Percentiles rank a stretch among this genome's conserved stretches.
Conservation (phyloP, 129 eudicot genomes). For the Artemisia annua region DNA sequence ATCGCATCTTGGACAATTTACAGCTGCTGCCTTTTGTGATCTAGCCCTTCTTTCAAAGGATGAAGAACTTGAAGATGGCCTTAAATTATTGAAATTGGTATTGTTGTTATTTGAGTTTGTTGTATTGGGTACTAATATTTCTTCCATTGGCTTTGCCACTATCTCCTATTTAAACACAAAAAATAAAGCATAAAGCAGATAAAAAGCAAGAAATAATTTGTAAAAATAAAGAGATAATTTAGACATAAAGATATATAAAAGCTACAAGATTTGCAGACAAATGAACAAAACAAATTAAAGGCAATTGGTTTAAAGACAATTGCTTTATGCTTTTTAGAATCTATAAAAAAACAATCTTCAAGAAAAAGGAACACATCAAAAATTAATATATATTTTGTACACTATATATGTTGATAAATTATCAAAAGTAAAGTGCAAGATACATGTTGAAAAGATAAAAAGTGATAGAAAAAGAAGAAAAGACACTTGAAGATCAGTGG, state of each 20-base stretch:
- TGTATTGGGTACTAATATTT: constrained; percentile 41
- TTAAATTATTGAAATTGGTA: constrained; percentile 16
- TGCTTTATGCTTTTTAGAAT: constrained; percentile 41
- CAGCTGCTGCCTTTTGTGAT: constrained; percentile 62
- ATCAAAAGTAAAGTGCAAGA: constrained; percentile 37
- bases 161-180: constrained; percentile 42
- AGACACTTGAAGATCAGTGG: constrained; percentile 36
- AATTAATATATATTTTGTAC: constrained; percentile 6
- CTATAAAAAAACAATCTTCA: constrained; percentile 33
- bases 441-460: constrained; percentile 25
- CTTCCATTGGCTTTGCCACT: constrained; percentile 72
- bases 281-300: constrained; percentile 38
- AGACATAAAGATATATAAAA: constrained; percentile 33
- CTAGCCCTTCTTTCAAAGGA: constrained; percentile 61
- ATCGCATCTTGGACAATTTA: constrained; percentile 86
- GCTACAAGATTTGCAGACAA: constrained; percentile 41
- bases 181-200: constrained; percentile 8
- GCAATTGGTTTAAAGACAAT: background rate
- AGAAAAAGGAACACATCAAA: constrained; percentile 28
- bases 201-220: constrained; percentile 20
- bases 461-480: constrained; percentile 38
- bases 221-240: constrained; percentile 23
- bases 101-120: constrained; percentile 23
- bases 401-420: constrained; percentile 5
- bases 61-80: constrained; percentile 38